Evolutionary conservation across 306 rosid genomes (phyloP).

Genomic region (Vicia faba): DNA sequence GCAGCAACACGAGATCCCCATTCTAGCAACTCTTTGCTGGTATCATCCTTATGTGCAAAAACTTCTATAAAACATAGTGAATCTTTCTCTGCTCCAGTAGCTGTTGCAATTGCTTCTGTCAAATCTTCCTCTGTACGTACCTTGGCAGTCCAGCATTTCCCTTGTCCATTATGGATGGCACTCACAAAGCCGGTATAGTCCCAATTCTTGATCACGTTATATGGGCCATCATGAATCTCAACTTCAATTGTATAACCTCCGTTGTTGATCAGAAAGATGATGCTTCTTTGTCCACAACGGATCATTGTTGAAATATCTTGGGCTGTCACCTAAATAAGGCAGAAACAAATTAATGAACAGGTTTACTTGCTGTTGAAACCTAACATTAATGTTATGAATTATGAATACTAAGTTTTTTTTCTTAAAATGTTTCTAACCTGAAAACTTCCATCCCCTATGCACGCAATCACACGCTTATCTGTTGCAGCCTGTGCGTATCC

Average conservation of each 20-base stretch:
- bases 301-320: conserved; percentile 97
- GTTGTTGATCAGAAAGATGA: conserved; percentile 84
- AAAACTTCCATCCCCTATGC: conserved; percentile 93
- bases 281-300: conserved; percentile 64
- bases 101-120: conserved; percentile 59
- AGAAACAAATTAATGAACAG: conserved; percentile 13
- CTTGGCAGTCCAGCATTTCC: conserved; percentile 92
- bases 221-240: conserved; percentile 95
- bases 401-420: conserved; percentile 19
- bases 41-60: conserved; percentile 77
- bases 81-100: conserved; percentile 57
- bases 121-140: conserved; percentile 79
- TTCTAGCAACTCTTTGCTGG: conserved; percentile 89
- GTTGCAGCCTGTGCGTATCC: conserved; percentile 87
- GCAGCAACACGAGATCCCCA: conserved; percentile 97
- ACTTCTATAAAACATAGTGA: conserved; percentile 77
- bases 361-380: conserved; percentile 20
- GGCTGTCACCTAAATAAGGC: conserved; percentile 65
- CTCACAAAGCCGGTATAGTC: conserved; percentile 73
- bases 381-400: conserved; percentile 15
- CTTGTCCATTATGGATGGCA: conserved; percentile 84
- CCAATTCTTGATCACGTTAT: conserved; percentile 95
- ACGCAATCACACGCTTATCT: conserved; percentile 77
- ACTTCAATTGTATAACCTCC: conserved; percentile 92
- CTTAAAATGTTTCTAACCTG: conserved; percentile 58